phyloP scores from a whole-genome alignment of 2,329 filamentous ascomycete genomes.

The Parafenestella ontariensis region DNA sequence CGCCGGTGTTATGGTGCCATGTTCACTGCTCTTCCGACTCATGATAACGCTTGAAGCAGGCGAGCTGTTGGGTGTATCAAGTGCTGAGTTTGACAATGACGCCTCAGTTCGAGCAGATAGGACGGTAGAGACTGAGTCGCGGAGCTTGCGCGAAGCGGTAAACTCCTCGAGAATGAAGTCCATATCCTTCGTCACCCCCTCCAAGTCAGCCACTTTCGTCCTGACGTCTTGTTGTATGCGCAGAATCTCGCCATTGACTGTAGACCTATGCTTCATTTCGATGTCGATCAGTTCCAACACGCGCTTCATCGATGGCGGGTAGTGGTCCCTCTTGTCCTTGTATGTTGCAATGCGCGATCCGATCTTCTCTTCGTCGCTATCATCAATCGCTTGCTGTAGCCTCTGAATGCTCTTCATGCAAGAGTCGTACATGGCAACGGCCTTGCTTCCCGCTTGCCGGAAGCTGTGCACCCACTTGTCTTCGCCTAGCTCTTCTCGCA shows the following conservation, averaged over 20 bases:
- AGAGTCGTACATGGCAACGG: slow-evolving; percentile 95
- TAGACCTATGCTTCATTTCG: slow-evolving; percentile 93
- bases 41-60: slow-evolving; percentile 71
- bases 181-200: slow-evolving; percentile 78
- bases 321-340: slow-evolving; percentile 93
- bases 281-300: slow-evolving; percentile 93
- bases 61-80: slow-evolving; percentile 67
- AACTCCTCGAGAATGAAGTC: slow-evolving; percentile 76
- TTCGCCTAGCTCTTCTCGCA: slow-evolving; percentile 90
- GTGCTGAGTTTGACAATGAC: slow-evolving; percentile 71
- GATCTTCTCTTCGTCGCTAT: slow-evolving; percentile 70
- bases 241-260: slow-evolving; percentile 94
- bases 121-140: slow-evolving; percentile 93
- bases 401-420: slow-evolving; percentile 87
- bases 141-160: slow-evolving; percentile 73
- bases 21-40: slow-evolving; percentile 59
- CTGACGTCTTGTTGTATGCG: slow-evolving; percentile 86
- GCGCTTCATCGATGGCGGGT: slow-evolving; percentile 89
- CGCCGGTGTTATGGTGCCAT: slow-evolving; percentile 54
- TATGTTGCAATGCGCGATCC: slow-evolving; percentile 82
- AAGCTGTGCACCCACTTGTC: slow-evolving; percentile 97
- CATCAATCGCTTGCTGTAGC: slow-evolving; percentile 79
- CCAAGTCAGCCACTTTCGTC: slow-evolving; percentile 78
- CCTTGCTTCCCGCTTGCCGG: slow-evolving; percentile 87
- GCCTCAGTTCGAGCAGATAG: slow-evolving; percentile 74